phyloP scores from a whole-genome alignment of 441 rosid species.

The Populus hybrid region DNA sequence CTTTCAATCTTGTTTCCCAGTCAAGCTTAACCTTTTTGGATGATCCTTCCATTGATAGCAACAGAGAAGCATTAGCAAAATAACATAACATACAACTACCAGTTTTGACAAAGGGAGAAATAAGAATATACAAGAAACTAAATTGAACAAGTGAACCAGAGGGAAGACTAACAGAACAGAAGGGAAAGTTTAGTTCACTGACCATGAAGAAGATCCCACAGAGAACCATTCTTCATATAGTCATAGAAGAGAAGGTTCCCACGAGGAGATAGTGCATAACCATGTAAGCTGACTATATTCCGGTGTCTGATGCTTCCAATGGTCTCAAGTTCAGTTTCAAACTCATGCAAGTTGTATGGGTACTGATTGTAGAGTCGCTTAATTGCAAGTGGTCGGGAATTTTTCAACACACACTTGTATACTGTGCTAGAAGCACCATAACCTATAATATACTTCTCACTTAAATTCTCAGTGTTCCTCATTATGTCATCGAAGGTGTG shows the following conservation, averaged over 20 bases:
- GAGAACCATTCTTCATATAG: constrained; percentile 92
- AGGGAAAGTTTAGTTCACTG: constrained; percentile 12
- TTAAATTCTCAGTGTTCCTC: constrained; percentile 80
- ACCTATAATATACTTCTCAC: constrained; percentile 73
- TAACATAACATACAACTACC: background rate
- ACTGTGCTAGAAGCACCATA: constrained; percentile 93
- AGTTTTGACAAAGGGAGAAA: background rate
- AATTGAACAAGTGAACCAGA: background rate
- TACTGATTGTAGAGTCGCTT: constrained; percentile 79
- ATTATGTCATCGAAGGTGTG: constrained; percentile 86
- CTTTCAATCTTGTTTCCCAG: constrained; percentile 83
- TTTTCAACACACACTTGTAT: constrained; percentile 73
- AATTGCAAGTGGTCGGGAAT: constrained; percentile 86
- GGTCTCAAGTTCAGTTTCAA: constrained; percentile 93
- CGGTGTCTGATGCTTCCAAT: constrained; percentile 90
- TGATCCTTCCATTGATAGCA: constrained; percentile 38
- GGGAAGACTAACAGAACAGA: background rate
- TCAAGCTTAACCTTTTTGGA: constrained; percentile 80
- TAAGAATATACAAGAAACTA: too few relatives aligned
- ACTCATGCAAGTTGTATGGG: constrained; percentile 61
- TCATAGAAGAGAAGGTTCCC: constrained; percentile 97
- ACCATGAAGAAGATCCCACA: constrained; percentile 98
- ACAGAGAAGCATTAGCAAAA: background rate
- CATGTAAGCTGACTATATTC: constrained; percentile 86
- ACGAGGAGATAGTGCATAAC: constrained; percentile 65